Conservation (phyloP, 805 yeast genomes). For the Yarrowia sp. region DNA sequence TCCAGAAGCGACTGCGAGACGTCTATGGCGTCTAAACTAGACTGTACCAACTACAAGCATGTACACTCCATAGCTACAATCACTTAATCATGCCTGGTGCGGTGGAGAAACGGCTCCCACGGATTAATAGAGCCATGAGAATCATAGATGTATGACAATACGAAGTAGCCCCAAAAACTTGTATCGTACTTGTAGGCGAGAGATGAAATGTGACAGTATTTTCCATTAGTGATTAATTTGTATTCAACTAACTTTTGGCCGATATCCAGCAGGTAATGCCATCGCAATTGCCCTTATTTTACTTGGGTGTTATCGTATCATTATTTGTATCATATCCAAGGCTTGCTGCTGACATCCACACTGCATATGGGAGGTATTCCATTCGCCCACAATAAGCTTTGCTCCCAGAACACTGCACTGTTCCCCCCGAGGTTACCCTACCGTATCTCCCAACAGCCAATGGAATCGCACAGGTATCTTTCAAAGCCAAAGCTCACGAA, state of each 20-base stretch:
- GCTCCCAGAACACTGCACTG: background rate
- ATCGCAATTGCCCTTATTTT: too few species aligned
- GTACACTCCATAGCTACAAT: conserved; percentile 14
- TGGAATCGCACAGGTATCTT: conserved; percentile 3
- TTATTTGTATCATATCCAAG: too few species aligned
- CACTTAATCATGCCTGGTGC: conserved; percentile 22
- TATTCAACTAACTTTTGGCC: too few species aligned
- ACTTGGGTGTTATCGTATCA: too few species aligned
- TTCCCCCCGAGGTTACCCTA: conserved; percentile 1
- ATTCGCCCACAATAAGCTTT: background rate
- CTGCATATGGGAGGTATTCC: background rate
- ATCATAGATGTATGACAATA: background rate
- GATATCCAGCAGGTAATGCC: too few species aligned
- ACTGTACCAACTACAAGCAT: background rate
- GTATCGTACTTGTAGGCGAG: too few species aligned
- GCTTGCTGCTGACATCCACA: background rate
- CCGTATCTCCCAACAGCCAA: conserved; percentile 2
- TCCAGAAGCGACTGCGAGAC: conserved; percentile 32
- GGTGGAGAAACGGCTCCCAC: background rate
- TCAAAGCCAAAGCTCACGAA: conserved; percentile 16
- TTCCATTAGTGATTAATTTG: too few species aligned
- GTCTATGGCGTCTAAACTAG: conserved; percentile 27
- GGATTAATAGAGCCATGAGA: conserved; percentile 3
- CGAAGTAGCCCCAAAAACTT: too few species aligned
- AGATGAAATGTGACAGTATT: too few species aligned